Percentiles rank a stretch among this genome's conserved stretches.
Conservation (phyloP, 768 basidiomycete species). For the Amanita pallidorosea region DNA sequence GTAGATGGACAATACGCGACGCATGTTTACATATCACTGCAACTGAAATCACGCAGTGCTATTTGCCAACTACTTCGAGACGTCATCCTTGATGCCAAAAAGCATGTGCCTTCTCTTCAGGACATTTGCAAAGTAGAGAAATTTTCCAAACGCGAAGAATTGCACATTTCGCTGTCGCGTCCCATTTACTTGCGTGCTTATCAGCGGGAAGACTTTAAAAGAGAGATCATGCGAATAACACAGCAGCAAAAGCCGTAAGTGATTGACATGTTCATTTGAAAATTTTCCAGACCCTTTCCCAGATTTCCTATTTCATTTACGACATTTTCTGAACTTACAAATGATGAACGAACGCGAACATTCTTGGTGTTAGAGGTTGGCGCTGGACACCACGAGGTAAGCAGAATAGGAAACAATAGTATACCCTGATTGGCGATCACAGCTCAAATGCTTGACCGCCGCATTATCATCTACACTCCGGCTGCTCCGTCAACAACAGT, state of each 20-base stretch:
- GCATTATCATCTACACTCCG: conserved; percentile 48
- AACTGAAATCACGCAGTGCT: conserved; percentile 27
- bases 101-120: conserved; percentile 35
- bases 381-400: conserved; percentile 72
- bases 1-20: conserved; percentile 81
- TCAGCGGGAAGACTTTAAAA: conserved; percentile 66
- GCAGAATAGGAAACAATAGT: not conserved
- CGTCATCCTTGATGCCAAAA: conserved; percentile 32
- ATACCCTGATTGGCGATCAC: conserved; percentile 5
- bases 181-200: conserved; percentile 73
- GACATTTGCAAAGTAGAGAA: conserved; percentile 22
- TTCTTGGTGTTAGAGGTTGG: conserved; percentile 80
- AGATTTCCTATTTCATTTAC: conserved; percentile 74
- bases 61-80: conserved; percentile 37
- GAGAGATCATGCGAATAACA: conserved; percentile 44
- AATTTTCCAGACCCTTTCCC: not conserved
- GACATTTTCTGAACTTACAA: conserved; percentile 55
- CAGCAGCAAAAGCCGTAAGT: conserved; percentile 36
- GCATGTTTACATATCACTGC: conserved; percentile 66
- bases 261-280: not conserved
- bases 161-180: conserved; percentile 82
- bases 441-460: conserved; percentile 52
- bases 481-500: conserved; percentile 60
- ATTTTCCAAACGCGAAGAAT: conserved; percentile 23
- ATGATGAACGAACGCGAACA: conserved; percentile 72